Percentiles rank a stretch among this genome's conserved stretches.
Evolutionary conservation across 805 yeast genomes (phyloP).

Genomic region (Metschnikowia rubicola): DNA sequence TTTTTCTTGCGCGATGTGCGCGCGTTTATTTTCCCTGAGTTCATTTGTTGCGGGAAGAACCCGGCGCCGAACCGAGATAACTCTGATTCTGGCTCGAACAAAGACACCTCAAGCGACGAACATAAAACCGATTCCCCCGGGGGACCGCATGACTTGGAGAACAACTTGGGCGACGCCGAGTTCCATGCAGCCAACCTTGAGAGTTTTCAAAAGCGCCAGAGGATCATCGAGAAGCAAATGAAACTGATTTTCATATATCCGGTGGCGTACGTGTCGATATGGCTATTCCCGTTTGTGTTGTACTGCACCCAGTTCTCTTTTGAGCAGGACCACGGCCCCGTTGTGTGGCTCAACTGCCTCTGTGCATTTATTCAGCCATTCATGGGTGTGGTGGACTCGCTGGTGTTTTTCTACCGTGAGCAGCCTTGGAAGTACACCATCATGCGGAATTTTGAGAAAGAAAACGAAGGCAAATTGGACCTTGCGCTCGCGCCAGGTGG

Average conservation of each 20-base stretch:
- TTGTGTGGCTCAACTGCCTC: conserved; percentile 60
- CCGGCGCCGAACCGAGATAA: too few species aligned
- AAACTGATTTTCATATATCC: conserved; percentile 82
- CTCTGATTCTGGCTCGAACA: too few species aligned
- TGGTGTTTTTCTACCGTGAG: conserved; percentile 75
- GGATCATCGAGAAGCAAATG: conserved; percentile 71
- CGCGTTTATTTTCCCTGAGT: conserved; percentile 26
- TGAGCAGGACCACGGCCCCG: conserved; percentile 47
- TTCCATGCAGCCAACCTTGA: conserved; percentile 60
- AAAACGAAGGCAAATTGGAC: conserved; percentile 29
- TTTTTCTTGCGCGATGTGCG: conserved; percentile 25
- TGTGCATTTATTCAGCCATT: conserved; percentile 80
- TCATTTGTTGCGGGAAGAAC: conserved; percentile 7
- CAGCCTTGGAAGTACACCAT: conserved; percentile 66
- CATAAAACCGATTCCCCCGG: conserved; percentile 5
- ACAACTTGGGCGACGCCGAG: conserved; percentile 28
- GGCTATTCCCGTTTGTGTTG: conserved; percentile 76
- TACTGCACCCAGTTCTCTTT: conserved; percentile 55
- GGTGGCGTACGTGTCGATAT: conserved; percentile 69
- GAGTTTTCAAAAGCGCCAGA: conserved; percentile 59
- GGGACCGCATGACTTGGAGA: conserved; percentile 18
- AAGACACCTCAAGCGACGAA: conserved; percentile 2
- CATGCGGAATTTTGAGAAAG: conserved; percentile 36
- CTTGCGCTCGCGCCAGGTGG: conserved; percentile 3
- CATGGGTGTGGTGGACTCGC: conserved; percentile 72